Evolutionary conservation across 768 basidiomycete genomes (phyloP).

Genomic region (Mrakia hoshinonis): DNA sequence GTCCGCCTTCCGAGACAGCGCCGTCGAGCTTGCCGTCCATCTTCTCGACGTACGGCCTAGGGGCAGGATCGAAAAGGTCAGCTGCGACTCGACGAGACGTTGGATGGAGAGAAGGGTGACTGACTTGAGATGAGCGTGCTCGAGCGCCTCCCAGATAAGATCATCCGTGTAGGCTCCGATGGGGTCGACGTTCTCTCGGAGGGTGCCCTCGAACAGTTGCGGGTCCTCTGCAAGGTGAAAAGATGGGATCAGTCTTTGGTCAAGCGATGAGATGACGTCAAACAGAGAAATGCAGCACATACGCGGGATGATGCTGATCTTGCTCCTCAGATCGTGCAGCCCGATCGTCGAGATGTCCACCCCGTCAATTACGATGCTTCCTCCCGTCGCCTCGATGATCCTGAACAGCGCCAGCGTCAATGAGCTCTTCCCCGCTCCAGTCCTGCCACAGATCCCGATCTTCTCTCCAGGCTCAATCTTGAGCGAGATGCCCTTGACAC

Average conservation of each 20-base stretch:
- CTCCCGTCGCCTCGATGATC: constrained; percentile 33
- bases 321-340: constrained; percentile 36
- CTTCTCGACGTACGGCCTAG: constrained; percentile 35
- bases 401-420: constrained; percentile 41
- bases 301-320: constrained; percentile 73
- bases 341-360: constrained; percentile 34
- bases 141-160: constrained; percentile 79
- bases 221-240: constrained; percentile 42
- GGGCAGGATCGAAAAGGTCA: background rate
- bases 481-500: constrained; percentile 37
- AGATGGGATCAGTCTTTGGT: background rate
- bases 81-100: background rate
- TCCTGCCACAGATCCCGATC: constrained; percentile 33
- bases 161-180: constrained; percentile 52
- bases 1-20: constrained; percentile 64
- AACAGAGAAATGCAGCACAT: background rate
- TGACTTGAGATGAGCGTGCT: constrained; percentile 48
- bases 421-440: constrained; percentile 40
- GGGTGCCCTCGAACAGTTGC: constrained; percentile 42
- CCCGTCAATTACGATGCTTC: constrained; percentile 20
- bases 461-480: constrained; percentile 40
- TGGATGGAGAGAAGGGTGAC: background rate
- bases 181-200: constrained; percentile 33
- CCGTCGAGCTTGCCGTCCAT: constrained; percentile 59
- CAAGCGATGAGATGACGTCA: background rate